These are phyloP conservation scores for Boletus huronensis DNA, from an alignment of 768 basidiomycete genomes.

Conservation along the genomic window DNA sequence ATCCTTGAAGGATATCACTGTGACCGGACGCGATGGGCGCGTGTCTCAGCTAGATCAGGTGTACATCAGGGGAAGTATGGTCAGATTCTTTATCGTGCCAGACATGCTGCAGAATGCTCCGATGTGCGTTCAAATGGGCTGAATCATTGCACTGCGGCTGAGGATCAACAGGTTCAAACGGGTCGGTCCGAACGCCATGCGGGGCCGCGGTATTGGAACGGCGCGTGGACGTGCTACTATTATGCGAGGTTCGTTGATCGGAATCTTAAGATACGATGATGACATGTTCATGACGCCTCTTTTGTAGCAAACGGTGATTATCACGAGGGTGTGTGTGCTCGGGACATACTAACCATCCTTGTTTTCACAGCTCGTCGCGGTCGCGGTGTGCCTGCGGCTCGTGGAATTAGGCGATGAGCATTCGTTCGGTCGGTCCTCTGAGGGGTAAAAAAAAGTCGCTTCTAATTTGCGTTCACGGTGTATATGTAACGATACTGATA, in stretches of 20 bases:
- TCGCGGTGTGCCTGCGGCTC: conserved; percentile 70
- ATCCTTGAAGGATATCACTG: conserved; percentile 93
- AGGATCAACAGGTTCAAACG: conserved; percentile 85
- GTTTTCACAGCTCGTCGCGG: conserved; percentile 71
- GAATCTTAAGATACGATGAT: conserved; percentile 3
- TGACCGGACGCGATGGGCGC: conserved; percentile 96
- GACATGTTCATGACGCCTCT: conserved; percentile 16
- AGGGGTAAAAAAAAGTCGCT: conserved; percentile 1
- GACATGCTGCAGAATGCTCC: conserved; percentile 99
- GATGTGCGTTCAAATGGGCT: conserved; percentile 61
- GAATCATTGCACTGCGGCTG: conserved; percentile 4
- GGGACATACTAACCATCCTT: conserved; percentile 13
- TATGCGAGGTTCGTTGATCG: conserved; percentile 76
- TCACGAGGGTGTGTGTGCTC: not conserved
- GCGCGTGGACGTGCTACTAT: conserved; percentile 98
- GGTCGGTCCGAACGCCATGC: conserved; percentile 97
- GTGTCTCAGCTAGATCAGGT: conserved; percentile 99
- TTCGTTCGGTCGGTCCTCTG: not conserved
- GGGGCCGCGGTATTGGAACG: conserved; percentile 97
- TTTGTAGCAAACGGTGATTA: conserved; percentile 70
- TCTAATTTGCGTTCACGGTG: conserved; percentile 11
- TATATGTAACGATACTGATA: conserved; percentile 15
- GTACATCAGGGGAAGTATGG: conserved; percentile 97
- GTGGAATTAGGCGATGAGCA: conserved; percentile 77
- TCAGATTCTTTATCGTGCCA: conserved; percentile 98